phyloP scores from a whole-genome alignment of 768 basidiomycete genomes.

The Termitomyces sp. region DNA sequence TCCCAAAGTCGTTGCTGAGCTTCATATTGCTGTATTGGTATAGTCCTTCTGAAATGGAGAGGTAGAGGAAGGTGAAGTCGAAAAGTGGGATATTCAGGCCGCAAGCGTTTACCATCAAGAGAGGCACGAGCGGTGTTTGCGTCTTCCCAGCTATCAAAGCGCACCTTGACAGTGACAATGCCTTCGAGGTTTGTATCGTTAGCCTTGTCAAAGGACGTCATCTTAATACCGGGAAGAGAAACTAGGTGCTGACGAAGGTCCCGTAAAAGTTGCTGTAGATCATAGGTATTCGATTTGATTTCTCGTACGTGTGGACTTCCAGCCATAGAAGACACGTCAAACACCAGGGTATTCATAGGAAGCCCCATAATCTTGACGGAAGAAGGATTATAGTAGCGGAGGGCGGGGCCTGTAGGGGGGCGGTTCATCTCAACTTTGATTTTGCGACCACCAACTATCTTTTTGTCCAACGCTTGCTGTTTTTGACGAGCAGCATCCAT shows the following conservation, averaged over 20 bases:
- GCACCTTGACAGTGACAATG: conserved; percentile 29
- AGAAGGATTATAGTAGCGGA: conserved; percentile 19
- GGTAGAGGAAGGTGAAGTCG: conserved; percentile 41
- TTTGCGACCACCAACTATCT: conserved; percentile 31
- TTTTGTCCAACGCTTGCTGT: conserved; percentile 30
- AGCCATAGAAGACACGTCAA: conserved; percentile 23
- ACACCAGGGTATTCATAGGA: conserved; percentile 19
- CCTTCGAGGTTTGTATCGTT: conserved; percentile 22
- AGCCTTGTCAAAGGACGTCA: conserved; percentile 21
- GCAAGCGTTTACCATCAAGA: conserved; percentile 27
- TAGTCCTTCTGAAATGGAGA: conserved; percentile 43
- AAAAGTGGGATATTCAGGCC: conserved; percentile 24
- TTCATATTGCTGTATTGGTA: conserved; percentile 42
- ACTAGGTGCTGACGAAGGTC: conserved; percentile 20
- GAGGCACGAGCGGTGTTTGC: conserved; percentile 33
- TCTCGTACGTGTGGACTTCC: conserved; percentile 16
- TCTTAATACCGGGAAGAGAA: conserved; percentile 11
- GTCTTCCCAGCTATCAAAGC: conserved; percentile 44
- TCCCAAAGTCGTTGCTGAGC: conserved; percentile 49
- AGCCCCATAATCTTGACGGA: conserved; percentile 41
- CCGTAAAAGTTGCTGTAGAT: conserved; percentile 15
- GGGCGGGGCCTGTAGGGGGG: conserved; percentile 24
- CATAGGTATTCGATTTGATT: conserved; percentile 17
- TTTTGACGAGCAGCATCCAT: conserved; percentile 26
- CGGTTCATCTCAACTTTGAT: conserved; percentile 42